Base-by-base conservation (phyloP, 805 yeast genomes). In the Monosporozyma aerobia region DNA sequence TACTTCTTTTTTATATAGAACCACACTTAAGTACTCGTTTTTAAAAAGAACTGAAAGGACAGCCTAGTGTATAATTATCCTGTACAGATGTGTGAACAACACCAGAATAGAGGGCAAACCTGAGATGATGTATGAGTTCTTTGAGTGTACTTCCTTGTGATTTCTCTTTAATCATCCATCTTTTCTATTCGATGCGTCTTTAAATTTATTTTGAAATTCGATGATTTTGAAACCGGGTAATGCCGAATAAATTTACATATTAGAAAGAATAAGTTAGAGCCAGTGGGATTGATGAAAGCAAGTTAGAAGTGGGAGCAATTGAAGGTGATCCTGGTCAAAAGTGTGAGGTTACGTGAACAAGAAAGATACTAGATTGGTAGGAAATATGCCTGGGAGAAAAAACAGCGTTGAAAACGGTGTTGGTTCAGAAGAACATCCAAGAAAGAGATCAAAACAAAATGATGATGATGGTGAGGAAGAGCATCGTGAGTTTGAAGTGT, bases 401-500 rank as follows among this genome's bases (percentile, higher is more conserved):
- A 43, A 23, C 8, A 27, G 30, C 14, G 46, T 14, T 14, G 19
- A 35, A 35, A 35, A 35, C 16, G 16, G 29, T 27, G 7, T 27
- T 27, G 29, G 39, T 35, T 35, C 39, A 35, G 39, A 2, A 14
- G 39, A 35, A 14, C 39, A 22, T 35, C 8, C 37, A n/a, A n/a
- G 23, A 30, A 30, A 44, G 37, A 44, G 37, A 19, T 27, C 16
- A n/a, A 44, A n/a, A 29, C 19, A 14, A 7, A 46, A 29, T 11
- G 33, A 43, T 39, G 53, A 47, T 16, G 50, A 47, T n/a, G 19
- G 23, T 9, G 48, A 50, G 33, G 50, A 35, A 19, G 30, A 45
- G 27, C 48, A 19, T 32, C 14, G 37, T 5, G 54, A 51, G 41
- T 69, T 65, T 32, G 59, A 63, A 5, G 59, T 70, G 9, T 52